Evolutionary conservation across 2,329 filamentous ascomycete genomes (phyloP).

Genomic region (Dothistroma pini): DNA sequence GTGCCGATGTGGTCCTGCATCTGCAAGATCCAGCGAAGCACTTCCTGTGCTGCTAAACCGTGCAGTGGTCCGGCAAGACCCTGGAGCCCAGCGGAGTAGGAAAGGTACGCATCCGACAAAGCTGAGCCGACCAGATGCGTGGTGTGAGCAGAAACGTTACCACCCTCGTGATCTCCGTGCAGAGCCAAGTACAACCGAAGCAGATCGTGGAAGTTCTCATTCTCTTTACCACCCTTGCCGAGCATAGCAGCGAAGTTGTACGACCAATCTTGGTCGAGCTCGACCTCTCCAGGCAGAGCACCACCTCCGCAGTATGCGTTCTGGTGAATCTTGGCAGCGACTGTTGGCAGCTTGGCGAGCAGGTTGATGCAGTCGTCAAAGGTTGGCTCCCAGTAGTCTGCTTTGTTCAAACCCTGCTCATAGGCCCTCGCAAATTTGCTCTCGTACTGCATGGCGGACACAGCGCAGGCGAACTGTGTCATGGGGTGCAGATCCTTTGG

Average conservation of each 20-base stretch:
- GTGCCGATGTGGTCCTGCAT: constrained; percentile 87
- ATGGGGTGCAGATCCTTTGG: constrained; percentile 91
- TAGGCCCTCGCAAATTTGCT: constrained; percentile 93
- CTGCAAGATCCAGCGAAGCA: constrained; percentile 91
- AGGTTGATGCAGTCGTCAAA: constrained; percentile 94
- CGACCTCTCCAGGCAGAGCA: constrained; percentile 70
- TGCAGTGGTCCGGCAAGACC: constrained; percentile 92
- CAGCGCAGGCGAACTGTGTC: constrained; percentile 95
- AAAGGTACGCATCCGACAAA: constrained; percentile 90
- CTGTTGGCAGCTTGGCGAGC: constrained; percentile 91
- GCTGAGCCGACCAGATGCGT: constrained; percentile 95
- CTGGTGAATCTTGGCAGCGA: constrained; percentile 97
- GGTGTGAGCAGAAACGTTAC: constrained; percentile 92
- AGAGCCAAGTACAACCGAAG: constrained; percentile 91
- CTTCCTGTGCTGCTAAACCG: constrained; percentile 92
- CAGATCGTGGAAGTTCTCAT: constrained; percentile 93
- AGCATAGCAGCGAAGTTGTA: constrained; percentile 99
- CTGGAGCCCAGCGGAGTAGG: constrained; percentile 92
- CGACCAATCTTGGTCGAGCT: constrained; percentile 88
- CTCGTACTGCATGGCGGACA: constrained; percentile 92
- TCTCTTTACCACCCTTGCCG: constrained; percentile 80
- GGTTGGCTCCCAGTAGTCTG: constrained; percentile 97
- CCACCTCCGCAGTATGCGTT: constrained; percentile 75
- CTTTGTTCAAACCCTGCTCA: constrained; percentile 85
- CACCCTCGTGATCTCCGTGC: constrained; percentile 96